Conservation (phyloP, 139 green algal species). For the Chlamydomonas sp. region DNA sequence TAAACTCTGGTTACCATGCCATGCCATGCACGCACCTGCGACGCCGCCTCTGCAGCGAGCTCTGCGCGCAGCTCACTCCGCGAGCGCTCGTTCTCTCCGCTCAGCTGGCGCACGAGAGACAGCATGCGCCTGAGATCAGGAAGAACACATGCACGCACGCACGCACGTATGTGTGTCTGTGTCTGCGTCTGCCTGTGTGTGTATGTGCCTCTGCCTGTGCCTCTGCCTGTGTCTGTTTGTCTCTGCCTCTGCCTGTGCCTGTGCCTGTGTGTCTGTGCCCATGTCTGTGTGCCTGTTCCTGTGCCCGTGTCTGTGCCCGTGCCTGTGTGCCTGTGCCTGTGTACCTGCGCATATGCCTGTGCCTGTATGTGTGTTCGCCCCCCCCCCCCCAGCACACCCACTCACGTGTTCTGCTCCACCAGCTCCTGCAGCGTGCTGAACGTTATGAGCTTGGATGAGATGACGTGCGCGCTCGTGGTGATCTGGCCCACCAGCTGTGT, state of each 20-base stretch:
- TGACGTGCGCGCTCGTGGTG: constrained; percentile 22
- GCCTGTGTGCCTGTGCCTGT: too few species aligned
- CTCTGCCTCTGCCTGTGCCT: too few species aligned
- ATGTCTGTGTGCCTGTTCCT: too few species aligned
- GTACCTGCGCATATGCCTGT: too few species aligned
- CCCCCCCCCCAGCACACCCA: too few species aligned
- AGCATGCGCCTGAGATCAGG: constrained; percentile 23
- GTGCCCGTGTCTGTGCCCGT: too few species aligned
- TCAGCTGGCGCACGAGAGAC: constrained; percentile 25
- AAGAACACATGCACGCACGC: too few species aligned
- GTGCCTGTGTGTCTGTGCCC: too few species aligned
- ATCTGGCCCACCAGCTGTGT: constrained; percentile 18
- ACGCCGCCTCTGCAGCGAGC: constrained; percentile 2
- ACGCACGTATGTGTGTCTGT: constrained; percentile 5
- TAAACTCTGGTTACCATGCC: not conserved
- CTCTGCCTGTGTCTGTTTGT: too few species aligned
- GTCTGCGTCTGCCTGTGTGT: not conserved
- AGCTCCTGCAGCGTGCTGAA: constrained; percentile 31
- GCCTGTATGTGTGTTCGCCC: not conserved
- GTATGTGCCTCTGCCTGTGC: too few species aligned
- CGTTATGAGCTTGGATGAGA: constrained; percentile 24
- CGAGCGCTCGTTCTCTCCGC: constrained; percentile 23
- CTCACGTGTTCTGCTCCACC: constrained; percentile 38
- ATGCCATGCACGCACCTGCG: constrained; percentile 1
- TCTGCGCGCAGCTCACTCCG: constrained; percentile 18